Percentiles rank a stretch among this genome's conserved stretches.
Evolutionary conservation across 805 yeast genomes (phyloP).

Genomic region (Yarrowia alimentaria): DNA sequence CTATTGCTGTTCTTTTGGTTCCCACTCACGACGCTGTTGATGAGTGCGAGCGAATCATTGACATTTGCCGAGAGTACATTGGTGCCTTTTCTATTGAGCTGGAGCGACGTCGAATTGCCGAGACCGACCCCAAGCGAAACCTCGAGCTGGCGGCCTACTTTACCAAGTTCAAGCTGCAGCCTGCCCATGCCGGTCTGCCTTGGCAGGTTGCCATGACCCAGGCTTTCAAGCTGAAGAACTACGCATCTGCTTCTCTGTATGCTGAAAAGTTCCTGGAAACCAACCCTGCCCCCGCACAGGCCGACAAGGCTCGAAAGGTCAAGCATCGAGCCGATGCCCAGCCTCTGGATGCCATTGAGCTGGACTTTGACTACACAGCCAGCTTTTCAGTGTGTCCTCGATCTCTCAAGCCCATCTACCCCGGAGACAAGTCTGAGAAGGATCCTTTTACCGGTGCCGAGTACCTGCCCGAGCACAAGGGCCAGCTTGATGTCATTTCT

Average conservation of each 20-base stretch:
- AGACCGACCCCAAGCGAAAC: slow-evolving; percentile 71
- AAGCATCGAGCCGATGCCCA: slow-evolving; percentile 75
- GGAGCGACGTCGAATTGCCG: slow-evolving; percentile 76
- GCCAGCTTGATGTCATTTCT: slow-evolving; percentile 74
- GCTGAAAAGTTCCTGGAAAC: slow-evolving; percentile 73
- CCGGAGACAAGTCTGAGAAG: slow-evolving; percentile 60
- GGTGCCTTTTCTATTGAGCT: slow-evolving; percentile 89
- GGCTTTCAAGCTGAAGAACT: slow-evolving; percentile 85
- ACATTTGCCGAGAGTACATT: slow-evolving; percentile 83
- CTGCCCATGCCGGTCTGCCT: slow-evolving; percentile 82
- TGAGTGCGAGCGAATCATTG: slow-evolving; percentile 67
- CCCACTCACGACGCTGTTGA: slow-evolving; percentile 70
- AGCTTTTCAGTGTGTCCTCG: slow-evolving; percentile 88
- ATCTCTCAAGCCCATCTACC: slow-evolving; percentile 84
- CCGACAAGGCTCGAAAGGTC: slow-evolving; percentile 83
- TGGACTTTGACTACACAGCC: slow-evolving; percentile 90
- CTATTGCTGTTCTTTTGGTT: slow-evolving; percentile 69
- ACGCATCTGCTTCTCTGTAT: slow-evolving; percentile 81
- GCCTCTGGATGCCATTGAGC: slow-evolving; percentile 81
- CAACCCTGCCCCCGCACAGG: slow-evolving; percentile 45
- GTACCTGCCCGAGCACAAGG: slow-evolving; percentile 75
- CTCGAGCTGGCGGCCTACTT: slow-evolving; percentile 95
- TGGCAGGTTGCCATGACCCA: slow-evolving; percentile 94
- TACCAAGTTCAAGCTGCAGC: slow-evolving; percentile 77
- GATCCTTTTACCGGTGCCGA: slow-evolving; percentile 91